A percentile compares a stretch with the other conserved stretches of the same genome.
Conservation (phyloP, 257 asterid genomes). For the Hygrophila difformis region DNA sequence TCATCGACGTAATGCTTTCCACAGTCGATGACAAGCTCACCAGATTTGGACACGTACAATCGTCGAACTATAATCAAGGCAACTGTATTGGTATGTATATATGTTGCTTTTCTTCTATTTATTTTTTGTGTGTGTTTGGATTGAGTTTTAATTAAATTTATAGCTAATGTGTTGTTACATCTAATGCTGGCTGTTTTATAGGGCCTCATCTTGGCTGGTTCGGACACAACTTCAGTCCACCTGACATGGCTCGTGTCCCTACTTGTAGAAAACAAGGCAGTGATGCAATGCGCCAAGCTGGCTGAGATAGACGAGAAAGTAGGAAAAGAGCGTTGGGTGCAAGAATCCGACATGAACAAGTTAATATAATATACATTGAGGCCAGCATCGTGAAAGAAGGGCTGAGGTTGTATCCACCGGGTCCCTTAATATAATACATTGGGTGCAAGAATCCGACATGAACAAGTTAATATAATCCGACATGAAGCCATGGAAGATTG, state of each 20-base stretch:
- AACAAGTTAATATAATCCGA: background rate
- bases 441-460: slow-evolving; percentile 1
- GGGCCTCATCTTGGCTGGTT: background rate
- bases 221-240: background rate
- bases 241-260: background rate
- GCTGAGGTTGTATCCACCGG: background rate
- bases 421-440: slow-evolving; percentile 4
- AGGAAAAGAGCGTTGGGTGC: background rate
- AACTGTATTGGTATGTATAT: too few species aligned
- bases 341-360: slow-evolving; percentile 1
- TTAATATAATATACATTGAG: background rate
- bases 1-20: too few species aligned
- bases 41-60: too few species aligned
- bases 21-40: too few species aligned
- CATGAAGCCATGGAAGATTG: background rate
- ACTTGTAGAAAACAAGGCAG: background rate
- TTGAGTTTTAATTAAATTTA: background rate
- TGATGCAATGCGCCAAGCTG: background rate
- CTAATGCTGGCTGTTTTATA: background rate
- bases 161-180: background rate
- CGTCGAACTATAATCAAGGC: too few species aligned
- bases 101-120: too few species aligned
- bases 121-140: slow-evolving; percentile 5
- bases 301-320: background rate
- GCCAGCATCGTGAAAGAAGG: slow-evolving; percentile 3